phyloP scores from a whole-genome alignment of 192 early-diverging fungal species.

The Coemansia pectinata region DNA sequence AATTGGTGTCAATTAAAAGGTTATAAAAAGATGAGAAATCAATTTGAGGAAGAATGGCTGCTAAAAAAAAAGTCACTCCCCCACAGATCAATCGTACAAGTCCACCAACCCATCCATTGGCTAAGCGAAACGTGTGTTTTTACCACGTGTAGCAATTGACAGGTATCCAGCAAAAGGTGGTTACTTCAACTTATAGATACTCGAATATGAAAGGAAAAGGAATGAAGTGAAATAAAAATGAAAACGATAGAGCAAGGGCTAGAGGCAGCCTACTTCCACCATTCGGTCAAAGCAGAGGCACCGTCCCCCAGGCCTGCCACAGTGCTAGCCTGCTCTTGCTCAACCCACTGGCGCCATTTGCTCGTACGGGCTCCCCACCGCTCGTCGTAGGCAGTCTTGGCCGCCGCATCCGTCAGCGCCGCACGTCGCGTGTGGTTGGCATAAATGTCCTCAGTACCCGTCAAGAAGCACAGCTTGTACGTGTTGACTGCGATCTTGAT shows the following conservation, averaged over 20 bases:
- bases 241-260: background rate
- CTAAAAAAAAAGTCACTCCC: background rate
- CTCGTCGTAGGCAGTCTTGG: conserved; percentile 25
- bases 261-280: conserved; percentile 39
- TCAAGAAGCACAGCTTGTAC: conserved; percentile 97
- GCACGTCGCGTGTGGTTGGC: conserved; percentile 55
- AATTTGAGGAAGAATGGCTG: background rate
- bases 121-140: background rate
- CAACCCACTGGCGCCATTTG: conserved; percentile 40
- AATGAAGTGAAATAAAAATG: background rate
- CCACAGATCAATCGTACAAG: background rate
- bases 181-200: too few species aligned
- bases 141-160: background rate
- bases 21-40: background rate
- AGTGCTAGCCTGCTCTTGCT: conserved; percentile 16
- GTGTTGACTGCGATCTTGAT: conserved; percentile 97
- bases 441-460: conserved; percentile 90
- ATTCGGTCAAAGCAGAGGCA: conserved; percentile 16
- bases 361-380: conserved; percentile 24
- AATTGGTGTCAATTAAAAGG: background rate
- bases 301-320: background rate
- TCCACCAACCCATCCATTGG: background rate
- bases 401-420: conserved; percentile 15
- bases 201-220: background rate
- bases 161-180: background rate